These are phyloP conservation scores for Triticum urartu DNA, from an alignment of 176 grass and related monocot genomes.

Conservation along the genomic window DNA sequence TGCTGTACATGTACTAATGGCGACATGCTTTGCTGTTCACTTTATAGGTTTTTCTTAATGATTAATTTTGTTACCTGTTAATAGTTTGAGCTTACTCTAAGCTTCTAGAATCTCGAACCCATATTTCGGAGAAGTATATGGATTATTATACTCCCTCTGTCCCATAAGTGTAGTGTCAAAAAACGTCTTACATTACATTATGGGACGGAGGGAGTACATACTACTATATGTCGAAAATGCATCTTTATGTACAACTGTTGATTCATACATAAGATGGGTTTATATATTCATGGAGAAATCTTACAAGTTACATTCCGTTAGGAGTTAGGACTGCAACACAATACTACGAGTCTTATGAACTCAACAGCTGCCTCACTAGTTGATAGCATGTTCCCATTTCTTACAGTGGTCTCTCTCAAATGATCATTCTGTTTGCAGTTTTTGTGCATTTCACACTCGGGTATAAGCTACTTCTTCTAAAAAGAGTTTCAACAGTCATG, in stretches of 20 bases:
- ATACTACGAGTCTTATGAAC: constrained; percentile 6
- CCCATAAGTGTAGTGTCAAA: too few relatives aligned
- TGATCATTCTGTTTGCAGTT: neutral
- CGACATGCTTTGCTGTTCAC: neutral
- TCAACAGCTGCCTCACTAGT: neutral
- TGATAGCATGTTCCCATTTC: neutral
- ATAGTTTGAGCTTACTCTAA: neutral
- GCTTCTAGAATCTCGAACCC: neutral
- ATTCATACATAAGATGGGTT: neutral
- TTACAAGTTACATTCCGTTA: neutral
- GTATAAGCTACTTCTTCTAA: neutral
- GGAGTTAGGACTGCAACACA: constrained; percentile 29
- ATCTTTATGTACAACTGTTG: constrained; percentile 26
- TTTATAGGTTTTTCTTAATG: neutral
- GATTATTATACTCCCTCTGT: neutral
- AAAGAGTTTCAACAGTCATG: neutral
- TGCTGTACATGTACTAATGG: neutral
- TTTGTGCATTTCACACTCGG: neutral
- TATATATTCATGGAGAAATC: constrained; percentile 5
- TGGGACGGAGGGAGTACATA: neutral
- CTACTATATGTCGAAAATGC: neutral
- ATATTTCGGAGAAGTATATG: neutral
- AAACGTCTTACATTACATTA: too few relatives aligned
- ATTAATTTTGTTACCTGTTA: neutral
- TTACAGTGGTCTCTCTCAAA: neutral